Percentiles rank a stretch among this genome's conserved stretches.
Conservation (phyloP, 2,329 filamentous ascomycete species). For the Aspergillus sp. region DNA sequence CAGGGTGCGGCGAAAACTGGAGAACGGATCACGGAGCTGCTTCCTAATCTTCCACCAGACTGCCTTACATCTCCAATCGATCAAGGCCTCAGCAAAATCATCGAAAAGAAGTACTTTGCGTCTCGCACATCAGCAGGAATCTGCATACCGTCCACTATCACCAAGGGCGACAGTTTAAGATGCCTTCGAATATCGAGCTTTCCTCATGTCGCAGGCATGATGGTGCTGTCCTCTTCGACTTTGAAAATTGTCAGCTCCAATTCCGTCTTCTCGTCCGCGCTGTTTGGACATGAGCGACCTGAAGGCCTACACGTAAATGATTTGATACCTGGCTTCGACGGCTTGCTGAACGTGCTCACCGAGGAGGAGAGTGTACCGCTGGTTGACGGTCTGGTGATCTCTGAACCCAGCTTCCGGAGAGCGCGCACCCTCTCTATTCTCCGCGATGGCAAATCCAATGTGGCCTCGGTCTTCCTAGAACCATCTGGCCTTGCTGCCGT, state of each 20-base stretch:
- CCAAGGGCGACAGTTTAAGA: constrained; percentile 68
- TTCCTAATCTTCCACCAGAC: constrained; percentile 78
- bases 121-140: constrained; percentile 74
- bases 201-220: constrained; percentile 94
- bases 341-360: constrained; percentile 75
- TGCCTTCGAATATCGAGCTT: constrained; percentile 88
- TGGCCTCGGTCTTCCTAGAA: constrained; percentile 74
- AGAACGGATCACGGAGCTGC: constrained; percentile 73
- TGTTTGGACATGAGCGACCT: constrained; percentile 86
- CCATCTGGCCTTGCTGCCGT: constrained; percentile 82
- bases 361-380: constrained; percentile 84
- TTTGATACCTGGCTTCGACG: constrained; percentile 84
- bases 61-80: constrained; percentile 66
- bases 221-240: constrained; percentile 79
- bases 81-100: constrained; percentile 75
- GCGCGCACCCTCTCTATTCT: constrained; percentile 82
- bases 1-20: constrained; percentile 66
- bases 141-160: constrained; percentile 81
- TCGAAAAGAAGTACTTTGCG: constrained; percentile 76
- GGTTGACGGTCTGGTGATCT: constrained; percentile 92
- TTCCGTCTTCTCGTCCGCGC: constrained; percentile 85
- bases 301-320: constrained; percentile 78
- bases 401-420: constrained; percentile 91
- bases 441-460: constrained; percentile 78
- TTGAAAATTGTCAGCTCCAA: constrained; percentile 89